Evolutionary conservation across 2,329 filamentous ascomycete species (phyloP), one percentile per base, ranked within the genome.

Genomic region (Trichoderma harzianum): DNA sequence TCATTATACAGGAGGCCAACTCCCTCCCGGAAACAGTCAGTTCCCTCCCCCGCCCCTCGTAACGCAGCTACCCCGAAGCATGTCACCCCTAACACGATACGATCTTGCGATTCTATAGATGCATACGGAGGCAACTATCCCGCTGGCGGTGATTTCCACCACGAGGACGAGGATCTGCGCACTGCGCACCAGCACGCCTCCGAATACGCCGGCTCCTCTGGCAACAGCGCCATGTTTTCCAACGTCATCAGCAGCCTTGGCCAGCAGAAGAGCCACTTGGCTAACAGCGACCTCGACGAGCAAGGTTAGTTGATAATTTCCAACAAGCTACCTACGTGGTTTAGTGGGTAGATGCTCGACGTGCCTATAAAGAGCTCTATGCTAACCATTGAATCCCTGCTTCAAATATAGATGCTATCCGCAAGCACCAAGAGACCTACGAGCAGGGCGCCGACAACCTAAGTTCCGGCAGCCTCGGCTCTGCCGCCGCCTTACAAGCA

Each of bases 401-500:
- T 34, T 24, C 16, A 3, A 24, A 51, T 14, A 32, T 72, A 88
- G 88, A 93, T 73, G 91, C 92, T 21, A 88, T 95, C 26, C 85
- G 88, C 76, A 89, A 92, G 75, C 94, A 98, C 84, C 87, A 94
- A 83, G 87, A 92, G 72, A 89, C 91, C 77, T 97, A 94, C 79
- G 84, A 86, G 26, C 83, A 85, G 21, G 82, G 85, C 30, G 81
- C 85, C 70, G 81, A 84, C 39, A 79, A 82, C 74, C 80, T 82
- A 76, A 84, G 87, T 70, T 83, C 85, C 64, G 81, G 80, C 74
- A 86, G 82, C 78, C 89, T 89, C 81, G 93, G 95, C 77, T 83
- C 86, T 76, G 91, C 95, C 67, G 93, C 93, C 73, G 94, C 93
- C 21, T 90, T 95, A 88, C 91, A 95, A 81, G 93, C 93, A 0